Base-by-base conservation (phyloP, 2,329 filamentous ascomycete genomes). In the Elsinoe australis region DNA sequence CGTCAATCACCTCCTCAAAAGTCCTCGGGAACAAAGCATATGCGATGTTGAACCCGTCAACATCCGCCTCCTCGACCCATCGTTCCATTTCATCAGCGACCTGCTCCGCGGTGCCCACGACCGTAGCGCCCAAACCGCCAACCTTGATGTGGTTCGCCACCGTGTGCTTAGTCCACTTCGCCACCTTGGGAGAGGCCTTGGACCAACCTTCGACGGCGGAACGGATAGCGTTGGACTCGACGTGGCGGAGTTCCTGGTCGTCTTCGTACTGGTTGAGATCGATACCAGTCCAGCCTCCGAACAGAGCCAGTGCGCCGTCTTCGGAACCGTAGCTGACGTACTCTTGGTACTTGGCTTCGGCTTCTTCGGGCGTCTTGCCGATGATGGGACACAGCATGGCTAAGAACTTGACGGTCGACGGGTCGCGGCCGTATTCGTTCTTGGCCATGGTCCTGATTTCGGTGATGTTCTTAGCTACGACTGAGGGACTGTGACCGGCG, bases 41-140 rank as follows among this genome's bases (percentile, higher is more conserved):
- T 1, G 77, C 80, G 60, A 87, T 73, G 58, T 87, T 87, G 64
- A 87, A 87, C 0, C 83, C 83, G 58, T 87, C 83, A 1, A 87
- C 74, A 54, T 85, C 83, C 0, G 79, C 81, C 59, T 85, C 82
- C 4, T 68, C 58, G 0, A 85, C 69, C 82, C 83, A 87, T 0
- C 69, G 64, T 63, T 87, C 79, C 49, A 87, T 69, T 34, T 75
- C 72, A 58, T 87, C 82, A 0, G 80, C 83, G 1, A 86, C 80
- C 54, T 78, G 75, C 12, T 71, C 61, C 0, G 82, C 68, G 0
- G 79, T 85, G 0, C 83, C 83, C 0, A 86, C 78, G 2, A 80
- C 62, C 0, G 79, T 72, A 0, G 80, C 76, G 0, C 82, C 80
- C 14, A 84, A 73, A 1, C 83, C 83, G 3, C 83, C 83, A 9